Conservation (phyloP, 2,329 filamentous ascomycete species). For the Cercospora janseana region DNA sequence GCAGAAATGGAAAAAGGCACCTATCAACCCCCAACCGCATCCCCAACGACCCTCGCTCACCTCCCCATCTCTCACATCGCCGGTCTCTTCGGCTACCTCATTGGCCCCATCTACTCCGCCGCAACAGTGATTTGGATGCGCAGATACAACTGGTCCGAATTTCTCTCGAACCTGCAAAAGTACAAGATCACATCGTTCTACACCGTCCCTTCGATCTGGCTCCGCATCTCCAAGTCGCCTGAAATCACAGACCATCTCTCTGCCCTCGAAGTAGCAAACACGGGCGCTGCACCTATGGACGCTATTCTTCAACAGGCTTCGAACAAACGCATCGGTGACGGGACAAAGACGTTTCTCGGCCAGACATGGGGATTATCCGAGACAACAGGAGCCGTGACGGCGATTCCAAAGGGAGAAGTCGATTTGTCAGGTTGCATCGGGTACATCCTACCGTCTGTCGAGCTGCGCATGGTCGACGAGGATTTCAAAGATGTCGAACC, state of each 20-base stretch:
- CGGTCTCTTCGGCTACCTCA: constrained; percentile 50
- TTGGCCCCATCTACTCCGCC: constrained; percentile 36
- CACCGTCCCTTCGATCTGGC: constrained; percentile 41
- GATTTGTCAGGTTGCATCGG: constrained; percentile 38
- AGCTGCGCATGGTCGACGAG: constrained; percentile 45
- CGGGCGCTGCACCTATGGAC: constrained; percentile 42
- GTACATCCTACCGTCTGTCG: constrained; percentile 41
- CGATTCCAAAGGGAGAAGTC: constrained; percentile 39
- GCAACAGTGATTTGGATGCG: constrained; percentile 43
- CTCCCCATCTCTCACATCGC: constrained; percentile 94
- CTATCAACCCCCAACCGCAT: constrained; percentile 22
- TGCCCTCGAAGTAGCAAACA: constrained; percentile 38
- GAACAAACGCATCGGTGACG: constrained; percentile 32
- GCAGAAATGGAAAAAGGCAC: constrained; percentile 29
- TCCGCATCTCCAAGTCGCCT: constrained; percentile 41
- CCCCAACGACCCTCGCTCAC: constrained; percentile 53
- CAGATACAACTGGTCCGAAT: constrained; percentile 38
- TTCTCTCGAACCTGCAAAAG: constrained; percentile 38
- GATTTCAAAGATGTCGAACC: constrained; percentile 42
- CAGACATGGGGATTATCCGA: constrained; percentile 42
- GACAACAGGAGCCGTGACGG: constrained; percentile 38
- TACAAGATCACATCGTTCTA: constrained; percentile 43
- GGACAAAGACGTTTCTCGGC: constrained; percentile 36
- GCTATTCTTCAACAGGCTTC: constrained; percentile 42
- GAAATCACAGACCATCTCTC: constrained; percentile 39